phyloP scores from a whole-genome alignment of 352 stramenopile genomes.

The Elongisporangium undulatum region DNA sequence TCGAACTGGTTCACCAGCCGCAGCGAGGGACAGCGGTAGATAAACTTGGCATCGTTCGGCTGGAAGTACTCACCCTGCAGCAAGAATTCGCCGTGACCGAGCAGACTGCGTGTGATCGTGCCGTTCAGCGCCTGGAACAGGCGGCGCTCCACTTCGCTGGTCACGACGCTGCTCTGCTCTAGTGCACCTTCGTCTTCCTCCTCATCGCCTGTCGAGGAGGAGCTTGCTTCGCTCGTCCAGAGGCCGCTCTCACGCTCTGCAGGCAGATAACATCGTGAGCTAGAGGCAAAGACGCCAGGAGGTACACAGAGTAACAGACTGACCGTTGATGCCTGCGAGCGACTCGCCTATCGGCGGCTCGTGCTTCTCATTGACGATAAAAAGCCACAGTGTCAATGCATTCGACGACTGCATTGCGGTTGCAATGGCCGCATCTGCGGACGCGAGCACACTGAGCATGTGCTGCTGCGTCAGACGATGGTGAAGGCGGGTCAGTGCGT shows the following conservation, averaged over 20 bases:
- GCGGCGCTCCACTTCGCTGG: slow-evolving; percentile 18
- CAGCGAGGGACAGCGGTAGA: slow-evolving; percentile 56
- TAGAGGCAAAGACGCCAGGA: neutral
- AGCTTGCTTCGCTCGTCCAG: slow-evolving; percentile 13
- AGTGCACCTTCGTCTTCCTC: slow-evolving; percentile 3
- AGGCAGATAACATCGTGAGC: slow-evolving; percentile 15
- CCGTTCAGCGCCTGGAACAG: slow-evolving; percentile 40
- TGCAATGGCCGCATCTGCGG: slow-evolving; percentile 1
- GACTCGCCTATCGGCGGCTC: slow-evolving; percentile 14
- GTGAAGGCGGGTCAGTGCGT: slow-evolving; percentile 20
- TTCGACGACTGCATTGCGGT: neutral
- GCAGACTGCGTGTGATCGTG: slow-evolving; percentile 22
- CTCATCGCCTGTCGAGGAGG: slow-evolving; percentile 11
- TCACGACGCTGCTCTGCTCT: slow-evolving; percentile 2
- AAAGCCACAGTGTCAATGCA: slow-evolving; percentile 37
- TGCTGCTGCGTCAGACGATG: slow-evolving; percentile 35
- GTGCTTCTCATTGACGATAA: slow-evolving; percentile 37
- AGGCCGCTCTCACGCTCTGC: slow-evolving; percentile 28
- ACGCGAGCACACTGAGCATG: slow-evolving; percentile 21
- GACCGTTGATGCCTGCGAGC: slow-evolving; percentile 10
- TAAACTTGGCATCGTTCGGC: slow-evolving; percentile 54
- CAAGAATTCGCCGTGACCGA: slow-evolving; percentile 39
- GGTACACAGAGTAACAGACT: slow-evolving; percentile 1
- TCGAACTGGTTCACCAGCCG: slow-evolving; percentile 55
- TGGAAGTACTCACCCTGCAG: slow-evolving; percentile 27